Evolutionary conservation across 306 rosid species (phyloP), one percentile per base, ranked within the genome.

Genomic region (Prunus persica): DNA sequence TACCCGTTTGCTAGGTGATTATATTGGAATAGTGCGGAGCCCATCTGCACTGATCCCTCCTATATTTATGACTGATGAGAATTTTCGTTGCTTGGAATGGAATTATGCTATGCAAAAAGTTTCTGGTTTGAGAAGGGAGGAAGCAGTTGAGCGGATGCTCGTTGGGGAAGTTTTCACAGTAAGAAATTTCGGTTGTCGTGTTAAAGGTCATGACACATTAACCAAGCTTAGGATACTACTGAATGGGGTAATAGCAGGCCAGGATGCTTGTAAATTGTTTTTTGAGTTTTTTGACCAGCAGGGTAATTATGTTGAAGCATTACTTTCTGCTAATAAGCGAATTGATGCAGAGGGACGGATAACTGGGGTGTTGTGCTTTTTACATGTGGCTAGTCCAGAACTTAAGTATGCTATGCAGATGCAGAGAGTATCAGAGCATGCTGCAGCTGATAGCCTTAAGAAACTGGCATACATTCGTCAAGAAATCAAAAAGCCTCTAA

Each of bases 1-100:
- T 72, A 85, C 88, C 6, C 79, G 72, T 65, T 67, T 85, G 70
- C 84, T 81, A 75, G 88, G 84, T n/a, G 88, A 85, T 72, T 85
- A 75, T 77, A 75, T 76, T 6, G 88, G 83, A 73, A 81, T 85
- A 52, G 75, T 85, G 66, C 79, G 67, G 22, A 85, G 69, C 71
- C 88, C 88, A 19, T 85, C 86, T 65, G 76, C 83, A 19, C 81
- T 85, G 25, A 81, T 81, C 72, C 86, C 86, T 85, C 86, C 88
- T 11, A 85, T 75, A 71, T 85, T 85, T 76, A 77, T 84, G 88
- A 68, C 79, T 3, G 81, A 85, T 46, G 83, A 79, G 71, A 72
- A 85, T 28, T 75, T 81, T 38, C 83, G 65, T 51, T 85, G 86
- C 81, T 75, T 69, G 74, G 84, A 85, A 72, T 85, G 88, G 84